A percentile compares a stretch with the other conserved stretches of the same genome.
Evolutionary conservation across 768 basidiomycete genomes (phyloP).

Genomic region (Russula sp.): DNA sequence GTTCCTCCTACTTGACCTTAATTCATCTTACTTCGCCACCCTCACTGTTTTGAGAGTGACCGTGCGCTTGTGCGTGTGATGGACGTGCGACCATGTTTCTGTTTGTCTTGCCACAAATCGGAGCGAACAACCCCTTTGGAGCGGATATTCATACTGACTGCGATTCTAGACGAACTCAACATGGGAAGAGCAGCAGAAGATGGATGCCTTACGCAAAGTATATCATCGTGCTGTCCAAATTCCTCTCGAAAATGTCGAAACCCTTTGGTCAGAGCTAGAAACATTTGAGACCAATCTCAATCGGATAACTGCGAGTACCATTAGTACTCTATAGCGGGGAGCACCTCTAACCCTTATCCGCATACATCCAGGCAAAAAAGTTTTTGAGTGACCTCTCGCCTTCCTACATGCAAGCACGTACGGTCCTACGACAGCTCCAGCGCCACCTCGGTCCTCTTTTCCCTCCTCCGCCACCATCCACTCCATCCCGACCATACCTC

Average conservation of each 20-base stretch:
- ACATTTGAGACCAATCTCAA: slow-evolving; percentile 87
- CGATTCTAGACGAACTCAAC: slow-evolving; percentile 61
- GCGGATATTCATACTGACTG: slow-evolving; percentile 24
- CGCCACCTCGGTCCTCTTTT: slow-evolving; percentile 64
- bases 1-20: slow-evolving; percentile 28
- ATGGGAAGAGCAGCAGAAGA: slow-evolving; percentile 95
- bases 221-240: slow-evolving; percentile 95
- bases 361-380: slow-evolving; percentile 72
- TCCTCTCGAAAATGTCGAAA: slow-evolving; percentile 89
- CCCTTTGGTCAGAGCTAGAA: slow-evolving; percentile 91
- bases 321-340: not conserved
- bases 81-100: slow-evolving; percentile 21
- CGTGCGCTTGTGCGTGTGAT: slow-evolving; percentile 25
- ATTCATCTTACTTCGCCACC: slow-evolving; percentile 25
- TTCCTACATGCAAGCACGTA: slow-evolving; percentile 92
- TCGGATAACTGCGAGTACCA: slow-evolving; percentile 64
- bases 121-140: slow-evolving; percentile 17
- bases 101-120: slow-evolving; percentile 17
- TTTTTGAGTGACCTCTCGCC: slow-evolving; percentile 92
- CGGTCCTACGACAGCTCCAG: slow-evolving; percentile 77
- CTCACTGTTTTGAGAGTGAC: slow-evolving; percentile 27
- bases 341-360: not conserved
- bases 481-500: slow-evolving; percentile 43
- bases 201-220: slow-evolving; percentile 86
- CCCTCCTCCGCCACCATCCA: slow-evolving; percentile 46